Evolutionary conservation across 2,329 filamentous ascomycete species (phyloP).

Genomic region (Endothia cerciana): DNA sequence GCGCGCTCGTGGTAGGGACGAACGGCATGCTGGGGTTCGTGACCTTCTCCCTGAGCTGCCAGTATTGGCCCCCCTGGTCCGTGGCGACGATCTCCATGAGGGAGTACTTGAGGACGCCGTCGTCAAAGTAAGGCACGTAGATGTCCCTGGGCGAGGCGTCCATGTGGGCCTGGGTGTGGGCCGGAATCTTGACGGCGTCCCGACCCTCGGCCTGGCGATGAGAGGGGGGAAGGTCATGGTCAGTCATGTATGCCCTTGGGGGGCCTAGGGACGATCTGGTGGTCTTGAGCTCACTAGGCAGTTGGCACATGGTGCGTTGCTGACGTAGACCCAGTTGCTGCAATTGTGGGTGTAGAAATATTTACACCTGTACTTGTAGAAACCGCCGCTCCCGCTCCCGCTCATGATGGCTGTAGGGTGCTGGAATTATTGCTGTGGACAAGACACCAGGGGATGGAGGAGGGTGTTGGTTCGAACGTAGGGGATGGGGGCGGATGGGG

Average conservation of each 20-base stretch:
- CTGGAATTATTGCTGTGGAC: not conserved
- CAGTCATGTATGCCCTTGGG: not conserved
- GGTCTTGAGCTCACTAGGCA: conserved; percentile 47
- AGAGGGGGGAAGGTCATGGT: not conserved
- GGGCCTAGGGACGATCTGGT: not conserved
- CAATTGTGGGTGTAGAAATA: conserved; percentile 54
- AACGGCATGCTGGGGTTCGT: not conserved
- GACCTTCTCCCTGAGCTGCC: conserved; percentile 42
- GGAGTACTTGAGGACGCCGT: conserved; percentile 52
- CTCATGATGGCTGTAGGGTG: conserved; percentile 36
- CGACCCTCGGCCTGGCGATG: conserved; percentile 51
- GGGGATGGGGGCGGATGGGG: no score
- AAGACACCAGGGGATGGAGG: not conserved
- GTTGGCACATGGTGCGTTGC: conserved; percentile 49
- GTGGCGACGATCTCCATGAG: conserved; percentile 50
- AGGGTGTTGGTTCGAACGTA: no score
- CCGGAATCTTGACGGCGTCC: conserved; percentile 44
- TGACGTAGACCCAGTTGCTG: conserved; percentile 54
- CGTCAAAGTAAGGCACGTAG: conserved; percentile 49
- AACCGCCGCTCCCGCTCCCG: conserved; percentile 45
- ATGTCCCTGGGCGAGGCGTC: conserved; percentile 44
- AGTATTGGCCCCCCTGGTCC: conserved; percentile 43
- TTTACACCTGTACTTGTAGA: conserved; percentile 56
- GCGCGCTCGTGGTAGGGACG: conserved; percentile 12
- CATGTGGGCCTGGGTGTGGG: conserved; percentile 34